Evolutionary conservation across 257 asterid genomes (phyloP), one percentile per base, ranked within the genome.

Genomic region (Solanum chmielewskii): DNA sequence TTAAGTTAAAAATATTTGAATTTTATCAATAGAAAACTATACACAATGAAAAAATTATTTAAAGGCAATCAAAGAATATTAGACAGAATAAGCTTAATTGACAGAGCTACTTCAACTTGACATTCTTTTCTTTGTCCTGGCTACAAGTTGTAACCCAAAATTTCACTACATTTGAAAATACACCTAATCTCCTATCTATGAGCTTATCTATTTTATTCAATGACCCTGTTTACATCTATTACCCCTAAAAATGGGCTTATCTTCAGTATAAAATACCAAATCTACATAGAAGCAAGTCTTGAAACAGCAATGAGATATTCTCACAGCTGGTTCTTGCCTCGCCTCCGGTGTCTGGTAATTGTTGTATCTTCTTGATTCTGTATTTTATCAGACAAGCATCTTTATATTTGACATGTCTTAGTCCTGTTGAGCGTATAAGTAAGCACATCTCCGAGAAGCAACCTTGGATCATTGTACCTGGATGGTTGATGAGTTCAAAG

Each of bases 401-500:
- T 84, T 83, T 84, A 71, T 78, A 80, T 80, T 80, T 80, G 69
- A 80, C 4, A 80, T 18, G 39, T 47, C 29, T 45, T 47, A 47
- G 85, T 49, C 85, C 69, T 29, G 44, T 56, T 39, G 44, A 60
- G 85, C 12, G 83, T 49, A 23, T 7, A 31, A 23, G 80, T 45
- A 80, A 85, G 86, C n/a, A 84, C 80, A 68, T 16, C 7, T 42
- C 20, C 21, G 23, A 84, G 23, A 29, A n/a, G 64, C 13, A 70
- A 66, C 7, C 44, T 16, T 14, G 12, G 78, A 42, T 56, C 82
- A 52, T 60, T 90, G 86, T 15, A 91, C 86, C 71, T 68, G 86
- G 85, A 82, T 88, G 9, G 89, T 86, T 69, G 92, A 91, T 3
- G 91, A 84, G 64, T 86, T 89, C 20, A 81, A 76, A 35, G 44